A percentile compares a stretch with the other conserved stretches of the same genome.
phyloP scores from a whole-genome alignment of 352 stramenopile species.

The Phytophthora tubulina region DNA sequence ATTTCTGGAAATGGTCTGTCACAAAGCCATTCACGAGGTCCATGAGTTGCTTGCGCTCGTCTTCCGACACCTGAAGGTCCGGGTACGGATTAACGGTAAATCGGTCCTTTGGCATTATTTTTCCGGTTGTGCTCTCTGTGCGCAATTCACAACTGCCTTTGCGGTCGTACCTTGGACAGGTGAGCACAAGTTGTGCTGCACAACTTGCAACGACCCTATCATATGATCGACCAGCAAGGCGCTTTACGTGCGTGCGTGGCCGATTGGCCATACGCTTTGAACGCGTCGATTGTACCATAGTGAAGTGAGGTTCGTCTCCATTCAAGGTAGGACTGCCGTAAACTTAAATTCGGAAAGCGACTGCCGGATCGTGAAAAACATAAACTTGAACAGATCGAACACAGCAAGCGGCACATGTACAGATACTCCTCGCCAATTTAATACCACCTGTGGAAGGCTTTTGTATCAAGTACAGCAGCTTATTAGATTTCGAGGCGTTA shows the following conservation, averaged over 20 bases:
- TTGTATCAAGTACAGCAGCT: too few relatives aligned
- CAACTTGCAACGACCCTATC: conserved; percentile 2
- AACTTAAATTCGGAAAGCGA: not conserved
- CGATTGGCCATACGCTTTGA: conserved; percentile 2
- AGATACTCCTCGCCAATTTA: too few relatives aligned
- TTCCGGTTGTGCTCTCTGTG: not conserved
- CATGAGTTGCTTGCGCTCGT: conserved; percentile 26
- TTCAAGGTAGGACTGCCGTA: not conserved
- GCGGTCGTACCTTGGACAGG: not conserved
- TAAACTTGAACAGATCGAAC: not conserved
- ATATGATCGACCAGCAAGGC: conserved; percentile 7
- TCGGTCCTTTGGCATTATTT: conserved; percentile 27
- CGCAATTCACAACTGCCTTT: conserved; percentile 8
- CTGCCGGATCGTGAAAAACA: conserved; percentile 5
- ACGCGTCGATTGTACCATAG: not conserved
- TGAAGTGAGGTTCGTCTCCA: not conserved
- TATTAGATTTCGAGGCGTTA: too few relatives aligned
- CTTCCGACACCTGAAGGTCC: conserved; percentile 22
- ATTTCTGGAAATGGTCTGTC: conserved; percentile 31
- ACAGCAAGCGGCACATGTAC: too few relatives aligned
- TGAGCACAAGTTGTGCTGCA: not conserved
- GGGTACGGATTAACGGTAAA: conserved; percentile 32
- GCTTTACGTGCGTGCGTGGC: not conserved
- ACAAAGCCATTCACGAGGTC: conserved; percentile 29
- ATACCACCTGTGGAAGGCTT: too few relatives aligned